Base-by-base conservation (phyloP, 306 rosid species). In the Pyrus communis region DNA sequence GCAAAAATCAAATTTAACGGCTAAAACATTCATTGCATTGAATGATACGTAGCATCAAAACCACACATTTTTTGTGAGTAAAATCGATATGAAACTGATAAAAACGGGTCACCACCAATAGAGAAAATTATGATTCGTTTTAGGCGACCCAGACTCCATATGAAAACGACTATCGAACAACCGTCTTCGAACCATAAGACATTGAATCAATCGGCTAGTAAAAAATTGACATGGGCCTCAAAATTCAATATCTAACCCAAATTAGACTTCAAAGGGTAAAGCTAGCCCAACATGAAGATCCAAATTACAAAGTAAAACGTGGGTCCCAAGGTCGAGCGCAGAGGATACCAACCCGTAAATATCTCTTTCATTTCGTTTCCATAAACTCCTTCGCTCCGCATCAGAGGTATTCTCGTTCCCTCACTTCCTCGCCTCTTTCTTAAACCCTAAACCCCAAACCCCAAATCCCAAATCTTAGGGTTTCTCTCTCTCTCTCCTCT, bases 381-480 rank as follows among this genome's bases (percentile, higher is more conserved):
- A 14, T 66, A 64, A 80, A 60, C 80, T 80, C 76, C 55, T 49
- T 49, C 55, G 55, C 55, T 2, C 35, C 57, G 4, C 17, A 15
- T 30, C 4, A 3, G 30, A 67, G 59, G 66, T 14, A 25, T 14
- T 4, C 10, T 22, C 31, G 0, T n/a, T 28, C 18, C 23, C 30
- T 13, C 7, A 23, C 30, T 33, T 45, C 23, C 13, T 19, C 62
- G 60, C 76, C 70, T 73, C 75, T 38, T 54, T 0, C 71, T 67
- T 70, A 79, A 79, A 79, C 87, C 87, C 84, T 76, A 72, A 67
- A 35, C 42, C 33, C 33, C 33, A 30, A 28, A 28, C 30, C 27
- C 27, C 27, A 25, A 25, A 25, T 9, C 55, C 25, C 31, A 77
- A 25, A 54, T 57, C 49, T 19, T 21, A 35, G 46, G 27, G 27